Percentiles rank a stretch among this genome's conserved stretches.
Conservation (phyloP, 352 stramenopile species). For the Phytophthora sansomeana region DNA sequence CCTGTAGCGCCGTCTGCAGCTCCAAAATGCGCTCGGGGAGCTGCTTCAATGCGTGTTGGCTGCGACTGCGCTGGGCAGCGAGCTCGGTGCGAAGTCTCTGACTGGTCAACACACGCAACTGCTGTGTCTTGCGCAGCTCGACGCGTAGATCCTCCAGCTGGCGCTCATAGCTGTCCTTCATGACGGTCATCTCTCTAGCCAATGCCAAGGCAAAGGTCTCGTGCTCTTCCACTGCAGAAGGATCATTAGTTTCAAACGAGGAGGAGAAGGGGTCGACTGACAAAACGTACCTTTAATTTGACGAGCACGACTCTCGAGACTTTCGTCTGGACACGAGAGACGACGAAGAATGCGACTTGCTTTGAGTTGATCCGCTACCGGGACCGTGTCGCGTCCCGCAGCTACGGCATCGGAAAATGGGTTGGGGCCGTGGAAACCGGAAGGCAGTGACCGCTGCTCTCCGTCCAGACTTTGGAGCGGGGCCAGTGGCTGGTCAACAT, state of each 20-base stretch:
- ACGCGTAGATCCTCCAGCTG: constrained; percentile 72
- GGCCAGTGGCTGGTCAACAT: constrained; percentile 9
- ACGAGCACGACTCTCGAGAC: constrained; percentile 27
- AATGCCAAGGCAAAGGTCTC: constrained; percentile 80
- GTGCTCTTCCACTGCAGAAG: constrained; percentile 63
- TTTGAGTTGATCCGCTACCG: constrained; percentile 63
- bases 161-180: constrained; percentile 72
- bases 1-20: constrained; percentile 47
- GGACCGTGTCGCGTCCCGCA: constrained; percentile 60
- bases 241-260: not conserved
- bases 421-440: constrained; percentile 39
- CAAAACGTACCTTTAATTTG: constrained; percentile 30
- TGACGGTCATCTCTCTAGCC: constrained; percentile 70
- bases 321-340: constrained; percentile 22
- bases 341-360: constrained; percentile 34
- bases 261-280: not conserved
- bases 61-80: constrained; percentile 56
- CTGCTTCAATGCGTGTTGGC: constrained; percentile 48
- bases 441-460: constrained; percentile 7
- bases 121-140: constrained; percentile 57
- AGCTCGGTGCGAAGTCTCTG: constrained; percentile 61
- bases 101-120: constrained; percentile 48
- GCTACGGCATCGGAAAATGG: constrained; percentile 80
- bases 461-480: not conserved
- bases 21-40: constrained; percentile 48